Evolutionary conservation across 2,329 filamentous ascomycete species (phyloP).

Genomic region (Trichoderma sp.): DNA sequence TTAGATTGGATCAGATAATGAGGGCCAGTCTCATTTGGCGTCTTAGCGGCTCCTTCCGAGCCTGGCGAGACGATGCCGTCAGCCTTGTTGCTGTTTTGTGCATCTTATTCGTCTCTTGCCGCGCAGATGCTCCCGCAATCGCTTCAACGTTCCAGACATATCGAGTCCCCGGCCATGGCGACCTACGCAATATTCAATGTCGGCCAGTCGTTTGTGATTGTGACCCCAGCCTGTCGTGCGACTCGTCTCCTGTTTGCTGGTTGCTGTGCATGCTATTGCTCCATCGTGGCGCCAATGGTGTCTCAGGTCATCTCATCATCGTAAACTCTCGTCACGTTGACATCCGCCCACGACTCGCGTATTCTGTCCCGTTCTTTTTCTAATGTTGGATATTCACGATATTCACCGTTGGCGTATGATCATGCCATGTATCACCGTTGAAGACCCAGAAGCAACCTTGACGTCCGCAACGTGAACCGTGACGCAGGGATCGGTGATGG

Average conservation of each 20-base stretch:
- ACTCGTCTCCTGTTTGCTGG: constrained; percentile 9
- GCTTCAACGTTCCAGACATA: constrained; percentile 23
- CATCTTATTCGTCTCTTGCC: not conserved
- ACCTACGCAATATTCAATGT: not conserved
- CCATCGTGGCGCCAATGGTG: constrained; percentile 3
- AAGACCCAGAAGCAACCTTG: constrained; percentile 14
- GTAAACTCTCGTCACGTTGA: not conserved
- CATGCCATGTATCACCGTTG: constrained; percentile 3
- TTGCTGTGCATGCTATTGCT: not conserved
- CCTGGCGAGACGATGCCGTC: not conserved
- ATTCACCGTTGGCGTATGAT: not conserved
- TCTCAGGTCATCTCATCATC: constrained; percentile 16
- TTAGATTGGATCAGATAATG: not conserved
- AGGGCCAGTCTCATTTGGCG: not conserved
- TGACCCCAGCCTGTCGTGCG: constrained; percentile 10
- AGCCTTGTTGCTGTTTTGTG: not conserved
- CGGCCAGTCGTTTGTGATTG: constrained; percentile 6
- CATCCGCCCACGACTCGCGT: not conserved
- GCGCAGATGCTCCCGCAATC: not conserved
- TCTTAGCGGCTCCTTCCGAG: not conserved
- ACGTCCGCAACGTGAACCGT: constrained; percentile 10
- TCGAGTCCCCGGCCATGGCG: not conserved
- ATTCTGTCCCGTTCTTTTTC: not conserved
- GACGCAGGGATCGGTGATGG: not conserved
- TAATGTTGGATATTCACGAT: not conserved